phyloP scores from a whole-genome alignment of 768 basidiomycete genomes.

The Boletus rufocinnamomeus region DNA sequence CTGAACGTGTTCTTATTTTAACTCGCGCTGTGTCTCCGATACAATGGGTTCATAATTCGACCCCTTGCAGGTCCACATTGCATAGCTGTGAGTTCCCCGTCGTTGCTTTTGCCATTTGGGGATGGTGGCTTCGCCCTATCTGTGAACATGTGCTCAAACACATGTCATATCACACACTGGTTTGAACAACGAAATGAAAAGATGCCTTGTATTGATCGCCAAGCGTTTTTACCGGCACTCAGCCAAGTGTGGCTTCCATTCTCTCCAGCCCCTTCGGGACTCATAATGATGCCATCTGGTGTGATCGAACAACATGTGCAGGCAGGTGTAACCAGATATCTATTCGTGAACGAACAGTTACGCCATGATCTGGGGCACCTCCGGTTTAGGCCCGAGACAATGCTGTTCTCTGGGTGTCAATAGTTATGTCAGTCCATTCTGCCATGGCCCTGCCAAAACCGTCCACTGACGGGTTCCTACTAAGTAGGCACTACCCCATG shows the following conservation, averaged over 20 bases:
- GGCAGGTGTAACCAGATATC: slow-evolving; percentile 14
- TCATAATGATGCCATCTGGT: slow-evolving; percentile 24
- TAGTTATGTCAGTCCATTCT: slow-evolving; percentile 15
- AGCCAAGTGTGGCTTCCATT: slow-evolving; percentile 25
- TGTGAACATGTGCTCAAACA: slow-evolving; percentile 20
- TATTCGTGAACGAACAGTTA: slow-evolving; percentile 13
- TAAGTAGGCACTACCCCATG: slow-evolving; percentile 1
- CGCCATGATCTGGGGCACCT: slow-evolving; percentile 20
- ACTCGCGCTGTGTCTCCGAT: neutral
- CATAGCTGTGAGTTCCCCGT: slow-evolving; percentile 25
- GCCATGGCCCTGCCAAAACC: slow-evolving; percentile 3
- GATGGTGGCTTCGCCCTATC: slow-evolving; percentile 15
- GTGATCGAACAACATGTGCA: slow-evolving; percentile 21
- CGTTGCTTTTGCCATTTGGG: slow-evolving; percentile 18
- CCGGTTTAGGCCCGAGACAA: slow-evolving; percentile 16
- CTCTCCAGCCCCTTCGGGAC: slow-evolving; percentile 21
- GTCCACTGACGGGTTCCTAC: slow-evolving; percentile 4
- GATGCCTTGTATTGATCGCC: slow-evolving; percentile 29
- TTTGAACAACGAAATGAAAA: slow-evolving; percentile 22
- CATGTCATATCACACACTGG: slow-evolving; percentile 20
- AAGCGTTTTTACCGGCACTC: slow-evolving; percentile 14
- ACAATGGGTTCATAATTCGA: neutral
- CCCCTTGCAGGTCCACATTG: slow-evolving; percentile 10
- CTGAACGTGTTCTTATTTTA: neutral
- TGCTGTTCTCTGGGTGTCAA: slow-evolving; percentile 13